These are phyloP conservation scores for Ormosia emarginata DNA, from an alignment of 306 rosid genomes.

Conservation along the genomic window DNA sequence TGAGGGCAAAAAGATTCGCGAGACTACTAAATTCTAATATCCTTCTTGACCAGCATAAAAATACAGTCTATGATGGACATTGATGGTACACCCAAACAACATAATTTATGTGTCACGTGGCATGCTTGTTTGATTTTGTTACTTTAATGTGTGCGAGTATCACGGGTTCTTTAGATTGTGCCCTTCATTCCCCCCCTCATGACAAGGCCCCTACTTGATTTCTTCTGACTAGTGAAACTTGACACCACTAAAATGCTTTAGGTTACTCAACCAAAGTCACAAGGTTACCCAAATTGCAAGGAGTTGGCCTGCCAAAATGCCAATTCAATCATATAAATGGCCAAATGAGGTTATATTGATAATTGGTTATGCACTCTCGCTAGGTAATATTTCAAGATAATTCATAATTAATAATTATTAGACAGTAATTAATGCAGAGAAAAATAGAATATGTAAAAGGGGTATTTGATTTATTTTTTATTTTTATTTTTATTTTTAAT, in stretches of 20 bases:
- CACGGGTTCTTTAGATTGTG: not conserved
- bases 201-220: not conserved
- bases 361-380: not conserved
- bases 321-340: not conserved
- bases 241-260: not conserved
- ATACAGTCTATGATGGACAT: not conserved
- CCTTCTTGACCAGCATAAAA: not conserved
- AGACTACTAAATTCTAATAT: not conserved
- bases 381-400: not conserved
- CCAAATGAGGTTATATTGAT: not conserved
- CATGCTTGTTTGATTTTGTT: constrained; percentile 8
- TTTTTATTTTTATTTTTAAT: too few relatives aligned
- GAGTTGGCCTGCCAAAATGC: not conserved
- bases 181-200: not conserved
- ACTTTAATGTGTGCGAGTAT: not conserved
- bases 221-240: not conserved
- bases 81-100: not conserved
- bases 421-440: not conserved
- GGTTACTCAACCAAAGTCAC: not conserved
- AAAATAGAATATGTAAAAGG: not conserved
- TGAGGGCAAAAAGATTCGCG: not conserved
- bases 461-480: too few relatives aligned
- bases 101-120: constrained; percentile 27
- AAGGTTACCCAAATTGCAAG: not conserved
- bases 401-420: not conserved